Evolutionary conservation across 768 basidiomycete genomes (phyloP).

Genomic region (Tylopilus sp.): DNA sequence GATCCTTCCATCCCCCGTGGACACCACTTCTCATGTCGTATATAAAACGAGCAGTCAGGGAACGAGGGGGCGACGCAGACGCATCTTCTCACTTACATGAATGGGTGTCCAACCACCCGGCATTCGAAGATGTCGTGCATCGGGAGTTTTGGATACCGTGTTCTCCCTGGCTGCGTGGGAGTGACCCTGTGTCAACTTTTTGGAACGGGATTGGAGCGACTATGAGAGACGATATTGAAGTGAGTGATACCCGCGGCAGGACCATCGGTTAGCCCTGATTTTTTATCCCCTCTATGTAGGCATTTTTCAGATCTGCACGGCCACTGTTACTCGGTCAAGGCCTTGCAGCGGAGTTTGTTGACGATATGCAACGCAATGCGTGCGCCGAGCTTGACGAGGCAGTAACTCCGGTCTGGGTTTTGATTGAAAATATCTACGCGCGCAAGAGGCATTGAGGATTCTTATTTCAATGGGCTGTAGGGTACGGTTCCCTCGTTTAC

Average conservation of each 20-base stretch:
- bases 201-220: conserved; percentile 42
- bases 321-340: conserved; percentile 67
- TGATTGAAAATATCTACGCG: conserved; percentile 60
- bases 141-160: conserved; percentile 63
- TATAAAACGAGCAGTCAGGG: conserved; percentile 48
- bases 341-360: conserved; percentile 48
- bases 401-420: conserved; percentile 46
- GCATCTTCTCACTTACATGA: conserved; percentile 53
- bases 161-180: conserved; percentile 43
- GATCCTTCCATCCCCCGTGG: conserved; percentile 51
- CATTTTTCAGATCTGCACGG: conserved; percentile 63
- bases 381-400: conserved; percentile 50
- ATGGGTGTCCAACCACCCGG: conserved; percentile 53
- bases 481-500: background rate
- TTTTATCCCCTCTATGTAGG: conserved; percentile 34
- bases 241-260: conserved; percentile 21
- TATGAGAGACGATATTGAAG: conserved; percentile 61
- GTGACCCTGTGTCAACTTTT: conserved; percentile 22
- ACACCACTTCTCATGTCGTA: conserved; percentile 61
- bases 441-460: conserved; percentile 26
- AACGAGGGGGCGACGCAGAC: conserved; percentile 59
- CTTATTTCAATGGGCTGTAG: background rate
- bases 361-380: conserved; percentile 51
- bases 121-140: conserved; percentile 57
- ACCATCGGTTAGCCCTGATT: background rate